Conservation (phyloP, 495 filamentous ascomycete species). For the Trichoderma virens region DNA sequence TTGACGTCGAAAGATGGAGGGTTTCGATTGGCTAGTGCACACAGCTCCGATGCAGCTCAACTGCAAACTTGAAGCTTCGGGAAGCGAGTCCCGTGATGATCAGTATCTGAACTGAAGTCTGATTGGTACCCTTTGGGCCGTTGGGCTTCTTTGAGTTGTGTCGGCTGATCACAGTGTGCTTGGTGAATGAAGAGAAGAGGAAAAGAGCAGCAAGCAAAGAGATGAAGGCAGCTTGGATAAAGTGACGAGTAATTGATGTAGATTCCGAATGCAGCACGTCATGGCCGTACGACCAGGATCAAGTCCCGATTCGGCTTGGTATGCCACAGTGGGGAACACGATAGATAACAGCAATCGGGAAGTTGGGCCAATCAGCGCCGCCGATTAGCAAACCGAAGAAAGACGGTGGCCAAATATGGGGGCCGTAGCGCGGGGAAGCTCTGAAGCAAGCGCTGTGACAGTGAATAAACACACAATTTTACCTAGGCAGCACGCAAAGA, state of each 20-base stretch:
- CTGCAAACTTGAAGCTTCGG: too few species aligned
- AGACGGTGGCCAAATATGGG: neutral
- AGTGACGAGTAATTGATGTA: neutral
- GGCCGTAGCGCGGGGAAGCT: neutral
- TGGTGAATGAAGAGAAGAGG: neutral
- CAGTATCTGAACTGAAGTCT: too few species aligned
- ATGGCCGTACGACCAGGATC: neutral
- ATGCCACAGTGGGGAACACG: neutral
- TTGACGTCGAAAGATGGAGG: neutral
- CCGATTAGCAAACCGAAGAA: conserved; percentile 1
- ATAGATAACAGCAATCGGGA: neutral
- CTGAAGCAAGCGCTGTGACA: neutral
- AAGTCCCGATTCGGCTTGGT: neutral
- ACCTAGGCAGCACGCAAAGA: neutral
- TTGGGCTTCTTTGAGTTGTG: too few species aligned
- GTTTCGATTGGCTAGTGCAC: neutral
- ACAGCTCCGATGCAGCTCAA: too few species aligned
- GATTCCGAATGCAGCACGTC: neutral
- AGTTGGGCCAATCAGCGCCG: neutral
- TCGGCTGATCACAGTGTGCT: too few species aligned
- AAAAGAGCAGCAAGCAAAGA: neutral
- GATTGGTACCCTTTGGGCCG: too few species aligned
- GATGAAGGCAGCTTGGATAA: neutral
- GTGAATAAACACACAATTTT: neutral
- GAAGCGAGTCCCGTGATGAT: too few species aligned